Evolutionary conservation across 371 early-diverging fungal genomes (phyloP), one percentile per base, ranked within the genome.

Genomic region (Gilbertella persicaria): DNA sequence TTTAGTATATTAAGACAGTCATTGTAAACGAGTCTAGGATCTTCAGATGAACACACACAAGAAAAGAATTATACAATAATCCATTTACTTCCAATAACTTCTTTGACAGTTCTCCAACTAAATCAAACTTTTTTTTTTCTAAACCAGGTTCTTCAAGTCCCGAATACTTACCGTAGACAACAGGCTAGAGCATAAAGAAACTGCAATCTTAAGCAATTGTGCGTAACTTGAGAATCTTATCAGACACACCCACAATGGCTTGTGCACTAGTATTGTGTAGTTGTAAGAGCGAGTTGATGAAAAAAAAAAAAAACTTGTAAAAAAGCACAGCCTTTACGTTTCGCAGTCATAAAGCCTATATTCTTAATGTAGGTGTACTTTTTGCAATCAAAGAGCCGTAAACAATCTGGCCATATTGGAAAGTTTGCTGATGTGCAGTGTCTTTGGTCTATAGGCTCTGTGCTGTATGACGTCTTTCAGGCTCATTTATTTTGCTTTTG

Each of bases 361-460:
- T 86, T 85, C 67, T 89, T 87, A 90, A 60, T 19, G 87, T 82
- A 28, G 90, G 71, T 4, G 79, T 73, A 16, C 82, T 77, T 24
- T 78, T 73, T 17, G 77, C 79, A 43, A 90, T 64, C 24, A 92
- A 69, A 50, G 73, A 75, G 7, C 82, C 87, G 66, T 87, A 92
- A 56, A n/a, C n/a, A 91, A 78, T 67, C 84, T 90, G 57, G 87
- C 88, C 45, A 85, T 52, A 60, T 91, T 90, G 46, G 86, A 82
- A 12, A 90, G 69, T 39, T 80, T 80, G 16, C 86, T 80, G 42
- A 90, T 54, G 0, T 87, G 80, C 13, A 88, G n/a, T 68, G 21
- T 71, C 58, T 20, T 52, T 64, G 10, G 45, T 53, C 7, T 43
- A 53, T 14, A 37, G 58, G n/a, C 58, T 47, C 13, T 69, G 64